Evolutionary conservation across 345 rosid genomes (phyloP), one percentile per base, ranked within the genome.

Genomic region (Cardamine chenopodiifolia): DNA sequence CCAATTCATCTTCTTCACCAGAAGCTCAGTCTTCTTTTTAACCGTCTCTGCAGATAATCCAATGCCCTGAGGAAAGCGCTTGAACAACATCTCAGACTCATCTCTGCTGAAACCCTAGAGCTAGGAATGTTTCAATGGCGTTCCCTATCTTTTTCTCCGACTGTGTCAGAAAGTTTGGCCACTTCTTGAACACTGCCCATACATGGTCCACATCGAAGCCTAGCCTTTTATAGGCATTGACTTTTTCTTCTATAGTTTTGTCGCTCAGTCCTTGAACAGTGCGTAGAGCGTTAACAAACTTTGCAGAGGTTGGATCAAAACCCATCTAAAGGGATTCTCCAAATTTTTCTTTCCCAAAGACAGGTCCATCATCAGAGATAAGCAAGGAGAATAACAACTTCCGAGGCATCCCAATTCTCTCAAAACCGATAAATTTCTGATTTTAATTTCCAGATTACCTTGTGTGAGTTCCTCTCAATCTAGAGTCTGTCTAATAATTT

Each of bases 1-100:
- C 62, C 70, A 81, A 7, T 73, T 78, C 81, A 82, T 70, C 34
- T 73, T 64, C 56, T 73, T 73, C 49, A 81, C 81, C 19, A 82
- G 26, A 69, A 62, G 76, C 40, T 79, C 74, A 39, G 73, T 64
- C 25, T 10, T 29, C 14, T 9, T 40, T 23, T 28, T 45, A 37
- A 45, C 4, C 8, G 13, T 5, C 53, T 69, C 73, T 11, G 28
- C 19, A 3, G 73, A 55, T 7, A 28, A 56, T 4, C 4, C 13
- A 23, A 68, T 1, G 3, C 37, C 20, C 42, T 12, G 54, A 12
- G 73, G 64, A 28, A 39, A 26, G 28, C 73, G 42, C 54, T 13
- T 68, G 11, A 55, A 2, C 17, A 68, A 12, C 52, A 55, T 14
- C 1, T 3, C 29, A 60, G 63, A 44, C 78, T 79, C 85, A 74